phyloP scores from a whole-genome alignment of 352 stramenopile species.

The Pythium aphanidermatum region DNA sequence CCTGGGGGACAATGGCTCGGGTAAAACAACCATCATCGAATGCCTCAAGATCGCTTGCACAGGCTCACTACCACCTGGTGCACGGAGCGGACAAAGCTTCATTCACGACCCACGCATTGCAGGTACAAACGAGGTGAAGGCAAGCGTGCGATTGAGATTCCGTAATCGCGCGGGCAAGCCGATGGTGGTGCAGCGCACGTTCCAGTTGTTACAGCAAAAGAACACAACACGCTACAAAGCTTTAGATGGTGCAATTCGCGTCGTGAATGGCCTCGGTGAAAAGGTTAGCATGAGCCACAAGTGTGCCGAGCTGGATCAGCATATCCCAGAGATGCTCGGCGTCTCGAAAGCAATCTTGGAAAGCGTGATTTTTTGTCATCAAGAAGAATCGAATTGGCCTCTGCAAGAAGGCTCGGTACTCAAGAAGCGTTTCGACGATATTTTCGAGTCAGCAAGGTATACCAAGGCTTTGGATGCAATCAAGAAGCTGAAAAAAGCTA shows the following conservation, averaged over 20 bases:
- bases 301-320: conserved; percentile 92
- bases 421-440: conserved; percentile 99
- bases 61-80: conserved; percentile 90
- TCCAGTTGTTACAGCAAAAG: conserved; percentile 94
- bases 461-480: conserved; percentile 98
- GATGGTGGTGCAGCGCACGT: conserved; percentile 92
- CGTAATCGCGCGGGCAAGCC: conserved; percentile 83
- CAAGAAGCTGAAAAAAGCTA: conserved; percentile 90
- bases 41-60: conserved; percentile 98
- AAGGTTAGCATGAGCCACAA: conserved; percentile 92
- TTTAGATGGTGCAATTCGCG: conserved; percentile 93
- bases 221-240: conserved; percentile 91
- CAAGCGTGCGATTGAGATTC: conserved; percentile 88
- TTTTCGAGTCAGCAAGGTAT: conserved; percentile 98
- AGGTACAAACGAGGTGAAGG: conserved; percentile 90
- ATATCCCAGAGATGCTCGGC: conserved; percentile 93
- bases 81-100: conserved; percentile 89
- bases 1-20: conserved; percentile 93
- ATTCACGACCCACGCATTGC: conserved; percentile 95
- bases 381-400: conserved; percentile 98
- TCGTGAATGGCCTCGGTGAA: conserved; percentile 87
- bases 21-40: conserved; percentile 99
- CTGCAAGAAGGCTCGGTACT: conserved; percentile 93
- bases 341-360: conserved; percentile 98
- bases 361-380: conserved; percentile 99